Evolutionary conservation across 352 stramenopile genomes (phyloP), one percentile per base, ranked within the genome.

Genomic region (Phytopythium oedochilum): DNA sequence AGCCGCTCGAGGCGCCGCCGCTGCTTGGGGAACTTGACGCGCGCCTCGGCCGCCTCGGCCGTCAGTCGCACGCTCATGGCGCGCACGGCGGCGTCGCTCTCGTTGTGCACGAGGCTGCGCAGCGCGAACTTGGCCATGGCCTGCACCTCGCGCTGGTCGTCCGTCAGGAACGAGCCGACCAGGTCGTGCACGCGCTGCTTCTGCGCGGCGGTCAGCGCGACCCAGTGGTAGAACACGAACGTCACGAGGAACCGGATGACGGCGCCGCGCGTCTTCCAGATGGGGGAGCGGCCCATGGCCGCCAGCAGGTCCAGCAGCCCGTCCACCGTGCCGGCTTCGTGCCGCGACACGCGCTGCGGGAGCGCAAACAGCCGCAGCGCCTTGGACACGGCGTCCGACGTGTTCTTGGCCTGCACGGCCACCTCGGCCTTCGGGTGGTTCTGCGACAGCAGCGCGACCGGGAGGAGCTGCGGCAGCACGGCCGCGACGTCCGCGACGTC

Each of bases 41-140:
- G 83, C 12, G 68, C 60, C 28, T 86, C 60, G 17, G 59, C 38
- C 3, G 78, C 72, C 43, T 64, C 64, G 2, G 75, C 60, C 7
- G 53, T 68, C 26, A 85, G 72, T 10, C 66, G 55, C 12, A 53
- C 45, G n/a, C 71, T 80, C 31, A 88, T 59, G 11, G 48, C 59
- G 5, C 64, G 55, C 28, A 89, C 76, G 7, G 55, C 52, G 1
- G 53, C 59, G 3, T 52, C 40, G 10, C 75, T 66, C 39, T 89
- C 61, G 40, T 81, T 85, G 55, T 88, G 80, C 1, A 88, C 56
- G 28, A 92, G 70, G 40, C 74, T 74, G 5, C 83, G 78, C 8
- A 92, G 56, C 3, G 83, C 72, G 48, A 82, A 88, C 62, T 90
- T 88, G 26, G 83, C 83, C 74, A 89, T 88, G 14, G 86, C 75